Percentiles rank a stretch among this genome's conserved stretches.
Conservation (phyloP, 306 rosid species). For the Cicer cuneatum region DNA sequence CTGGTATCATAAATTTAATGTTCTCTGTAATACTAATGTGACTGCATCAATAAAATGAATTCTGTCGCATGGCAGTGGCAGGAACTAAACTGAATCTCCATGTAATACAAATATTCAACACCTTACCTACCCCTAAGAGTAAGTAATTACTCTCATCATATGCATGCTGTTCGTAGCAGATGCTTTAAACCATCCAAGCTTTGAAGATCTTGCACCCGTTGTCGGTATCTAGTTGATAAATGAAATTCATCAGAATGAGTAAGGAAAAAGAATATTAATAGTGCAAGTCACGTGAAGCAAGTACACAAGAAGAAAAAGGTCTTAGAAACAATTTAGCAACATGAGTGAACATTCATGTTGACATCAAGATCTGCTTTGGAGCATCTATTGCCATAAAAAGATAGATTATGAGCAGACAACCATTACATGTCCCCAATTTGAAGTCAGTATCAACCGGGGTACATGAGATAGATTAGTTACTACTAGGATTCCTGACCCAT, state of each 20-base stretch:
- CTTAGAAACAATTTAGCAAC: too few species aligned
- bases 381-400: not conserved
- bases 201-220: slow-evolving; percentile 84
- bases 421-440: not conserved
- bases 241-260: not conserved
- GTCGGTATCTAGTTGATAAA: slow-evolving; percentile 69
- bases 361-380: not conserved
- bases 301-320: not conserved
- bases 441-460: too few species aligned
- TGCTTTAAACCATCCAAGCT: slow-evolving; percentile 76
- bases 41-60: slow-evolving; percentile 2
- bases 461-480: too few species aligned
- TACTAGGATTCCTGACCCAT: too few species aligned
- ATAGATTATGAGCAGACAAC: not conserved
- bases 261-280: not conserved
- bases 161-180: slow-evolving; percentile 44
- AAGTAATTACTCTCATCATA: too few species aligned
- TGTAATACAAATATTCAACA: too few species aligned
- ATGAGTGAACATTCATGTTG: too few species aligned
- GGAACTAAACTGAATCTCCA: too few species aligned
- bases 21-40: not conserved
- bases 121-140: too few species aligned
- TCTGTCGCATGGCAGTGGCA: not conserved
- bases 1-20: not conserved
- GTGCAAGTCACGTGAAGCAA: too few species aligned